Base-by-base conservation (phyloP, 441 rosid species). In the Corymbia calophylla region DNA sequence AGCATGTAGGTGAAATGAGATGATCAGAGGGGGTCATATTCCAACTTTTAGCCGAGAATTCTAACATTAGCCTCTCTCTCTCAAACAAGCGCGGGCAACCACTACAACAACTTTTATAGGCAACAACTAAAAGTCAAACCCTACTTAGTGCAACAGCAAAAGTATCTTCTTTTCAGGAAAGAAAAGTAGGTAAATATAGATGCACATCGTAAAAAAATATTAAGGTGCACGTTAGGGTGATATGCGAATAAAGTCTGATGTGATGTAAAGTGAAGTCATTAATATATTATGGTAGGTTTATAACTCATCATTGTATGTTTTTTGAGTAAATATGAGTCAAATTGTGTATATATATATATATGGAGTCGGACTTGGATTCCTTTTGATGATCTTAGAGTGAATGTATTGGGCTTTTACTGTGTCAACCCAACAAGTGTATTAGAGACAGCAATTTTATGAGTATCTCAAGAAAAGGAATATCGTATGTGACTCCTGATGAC, bases 351-450 rank as follows among this genome's bases (percentile, higher is more conserved):
- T 68, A 6, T 5, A 32, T 32, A 68, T 68, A 6, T 10, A n/a
- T 4, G 32, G 32, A 66, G 73, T 66, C 1, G 11, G 17, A 64
- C 39, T n/a, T 64, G 21, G 23, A 31, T 21, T 17, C 12, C 11
- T 31, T 31, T 66, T 16, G 0, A 66, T 66, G 39, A 16, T 66
- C 44, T 66, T 2, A 1, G 0, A 31, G 23, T 4, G 39, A 66
- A 66, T 19, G 44, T 31, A 17, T 31, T 0, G 6, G 11, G 23
- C 0, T 66, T 66, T 66, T 66, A 31, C 6, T 16, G 2, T 1
- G 0, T 66, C 44, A 8, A 8, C 44, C 44, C 1, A 31, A 31
- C 44, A 31, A 66, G 23, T 66, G 77, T 66, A 16, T 31, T 66
- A 66, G 77, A 16, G 44, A 66, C 44, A 39, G 44, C 44, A 39